Evolutionary conservation across 2,329 filamentous ascomycete genomes (phyloP), one percentile per base, ranked within the genome.

Genomic region (Pseudogymnoascus sp.): DNA sequence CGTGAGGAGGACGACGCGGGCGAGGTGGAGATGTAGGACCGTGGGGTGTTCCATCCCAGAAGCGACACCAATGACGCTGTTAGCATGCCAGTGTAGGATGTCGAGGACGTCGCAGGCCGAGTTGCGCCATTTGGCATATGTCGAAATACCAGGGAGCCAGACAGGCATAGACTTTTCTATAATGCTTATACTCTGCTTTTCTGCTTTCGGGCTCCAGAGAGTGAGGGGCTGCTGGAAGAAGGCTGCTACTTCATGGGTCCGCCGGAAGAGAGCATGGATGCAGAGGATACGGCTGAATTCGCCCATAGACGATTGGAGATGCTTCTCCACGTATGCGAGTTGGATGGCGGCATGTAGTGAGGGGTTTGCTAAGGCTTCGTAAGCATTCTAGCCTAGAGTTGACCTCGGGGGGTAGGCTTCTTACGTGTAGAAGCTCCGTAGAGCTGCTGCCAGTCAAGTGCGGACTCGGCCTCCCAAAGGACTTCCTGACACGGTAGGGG

Each of bases 281-380:
- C 81, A 73, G 7, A 83, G 70, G 23, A 78, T 74, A 9, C 79
- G 76, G 36, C 78, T 77, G 63, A 83, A 80, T 43, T 83, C 80
- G 16, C 79, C 78, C 36, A 78, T 75, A 14, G 73, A 74, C 0
- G 73, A 68, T 8, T 77, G 72, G 5, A 82, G 68, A 37, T 70
- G 72, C 67, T 82, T 83, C 66, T 81, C 78, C 21, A 80, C 75
- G 66, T 82, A 83, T 2, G 82, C 66, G 3, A 74, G 74, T 60
- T 81, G 75, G 11, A 80, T 71, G 1, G 78, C 77, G 49, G 75
- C 70, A 37, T 74, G 73, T 3, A 81, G 73, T 16, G 77, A 77
- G 14, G 72, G 69, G 23, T 70, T 73, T 62, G 68, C 71, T 68
- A 63, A 36, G 34, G 12, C 11, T 9, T 28, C 23, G 23, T 49